A percentile compares a stretch with the other conserved stretches of the same genome.
phyloP scores from a whole-genome alignment of 2,329 filamentous ascomycete genomes.

The Epichloe bromicola region DNA sequence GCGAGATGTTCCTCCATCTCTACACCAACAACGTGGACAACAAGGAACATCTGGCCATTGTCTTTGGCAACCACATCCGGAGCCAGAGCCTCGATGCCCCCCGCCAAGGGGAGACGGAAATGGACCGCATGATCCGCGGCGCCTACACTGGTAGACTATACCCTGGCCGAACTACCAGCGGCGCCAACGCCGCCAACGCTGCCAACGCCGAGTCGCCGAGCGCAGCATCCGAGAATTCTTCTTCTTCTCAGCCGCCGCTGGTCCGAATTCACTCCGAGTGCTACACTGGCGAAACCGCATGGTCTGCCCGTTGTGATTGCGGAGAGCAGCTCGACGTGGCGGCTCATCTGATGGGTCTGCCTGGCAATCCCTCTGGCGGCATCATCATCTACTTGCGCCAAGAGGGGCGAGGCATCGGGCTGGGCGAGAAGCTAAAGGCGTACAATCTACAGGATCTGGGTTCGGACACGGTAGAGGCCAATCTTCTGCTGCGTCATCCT shows the following conservation, averaged over 20 bases:
- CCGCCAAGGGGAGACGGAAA: conserved; percentile 66
- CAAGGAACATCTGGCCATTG: conserved; percentile 94
- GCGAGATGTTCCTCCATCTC: conserved; percentile 93
- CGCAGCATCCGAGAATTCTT: background rate
- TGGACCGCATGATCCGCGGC: conserved; percentile 85
- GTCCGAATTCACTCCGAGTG: conserved; percentile 97
- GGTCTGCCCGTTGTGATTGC: conserved; percentile 95
- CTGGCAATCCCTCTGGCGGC: conserved; percentile 51
- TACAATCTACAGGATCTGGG: conserved; percentile 96
- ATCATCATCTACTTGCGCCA: conserved; percentile 94
- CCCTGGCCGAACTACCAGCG: conserved; percentile 69
- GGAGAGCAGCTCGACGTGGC: conserved; percentile 97
- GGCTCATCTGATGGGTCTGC: conserved; percentile 78
- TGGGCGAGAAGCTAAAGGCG: conserved; percentile 92
- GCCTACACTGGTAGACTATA: conserved; percentile 82
- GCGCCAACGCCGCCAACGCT: conserved; percentile 42
- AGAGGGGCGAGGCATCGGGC: conserved; percentile 87
- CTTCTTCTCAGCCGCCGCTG: conserved; percentile 39
- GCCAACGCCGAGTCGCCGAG: conserved; percentile 14
- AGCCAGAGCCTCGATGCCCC: conserved; percentile 57
- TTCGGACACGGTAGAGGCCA: conserved; percentile 95
- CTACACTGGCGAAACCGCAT: conserved; percentile 96
- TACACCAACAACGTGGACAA: conserved; percentile 88
- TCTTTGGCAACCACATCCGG: conserved; percentile 81
- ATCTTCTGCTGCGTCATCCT: conserved; percentile 78